Base-by-base conservation (phyloP, 495 filamentous ascomycete genomes). In the Aspergillus nidulans region DNA sequence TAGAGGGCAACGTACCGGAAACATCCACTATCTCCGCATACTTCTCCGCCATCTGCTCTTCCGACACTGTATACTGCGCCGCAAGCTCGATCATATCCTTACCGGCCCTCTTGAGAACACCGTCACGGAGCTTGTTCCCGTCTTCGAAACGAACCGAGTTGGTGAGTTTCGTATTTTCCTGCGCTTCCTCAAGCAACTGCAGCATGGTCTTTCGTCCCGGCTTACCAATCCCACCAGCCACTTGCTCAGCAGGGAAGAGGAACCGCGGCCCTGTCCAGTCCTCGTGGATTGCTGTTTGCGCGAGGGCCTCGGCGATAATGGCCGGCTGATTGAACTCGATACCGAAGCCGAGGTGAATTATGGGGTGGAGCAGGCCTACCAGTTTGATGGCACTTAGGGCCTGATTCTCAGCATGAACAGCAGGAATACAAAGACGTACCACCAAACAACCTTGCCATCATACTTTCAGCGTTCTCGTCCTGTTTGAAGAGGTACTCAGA, bases 281-380 rank as follows among this genome's bases (percentile, higher is more conserved):
- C 0, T 73, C 69, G 59, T 89, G 85, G 6, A 88, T 79, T 3
- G 85, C 82, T 8, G 87, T 73, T 72, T 92, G 84, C 3, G 92
- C 89, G 6, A 95, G 77, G 2, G 72, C 91, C 77, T 94, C 85
- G 1, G 90, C 88, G 16, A 95, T 76, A 38, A 96, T 84, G 34
- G 87, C 88, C 4, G 88, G 89, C 62, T 92, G 88, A 1, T 78
- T 59, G 71, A 89, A 95, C 59, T 95, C 89, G 16, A 96, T 59
- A 1, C 85, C 90, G 63, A 89, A 94, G 36, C 90, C 89, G 10
- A 95, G 77, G 59, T 95, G 90, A 59, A 96, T 95, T 6, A 92
- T 56, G 8, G 89, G 88, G 63, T 96, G 91, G 2, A 94, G 60
- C 56, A 92, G 81, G 1, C 87, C 89, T 77, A 55, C 10, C 32